Base-by-base conservation (phyloP, 2,329 filamentous ascomycete species). In the Geosmithia putterillii region DNA sequence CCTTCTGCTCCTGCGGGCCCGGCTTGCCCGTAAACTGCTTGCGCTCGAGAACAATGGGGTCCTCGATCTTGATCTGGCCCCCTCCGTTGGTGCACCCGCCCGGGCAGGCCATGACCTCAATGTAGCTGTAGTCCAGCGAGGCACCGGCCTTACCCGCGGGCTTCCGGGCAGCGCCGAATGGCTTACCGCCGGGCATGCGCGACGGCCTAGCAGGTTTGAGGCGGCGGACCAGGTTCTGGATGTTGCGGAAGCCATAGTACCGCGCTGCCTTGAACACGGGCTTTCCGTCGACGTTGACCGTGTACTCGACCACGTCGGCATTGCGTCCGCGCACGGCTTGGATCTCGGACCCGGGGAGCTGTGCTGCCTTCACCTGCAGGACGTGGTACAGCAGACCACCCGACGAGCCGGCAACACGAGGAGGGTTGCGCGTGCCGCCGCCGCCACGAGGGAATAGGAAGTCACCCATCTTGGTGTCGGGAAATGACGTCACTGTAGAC, bases 51-150 rank as follows among this genome's bases (percentile, higher is more conserved):
- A 81, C 63, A 12, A 78, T 65, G 7, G 84, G 77, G 58, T 96
- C 92, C 43, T 87, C 85, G 21, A 86, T 77, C 57, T 95, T 95
- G 58, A 98, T 81, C 66, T 98, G 92, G 1, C 92, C 92, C 34
- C 92, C 92, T 2, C 92, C 92, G 54, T 98, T 98, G 44, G 92
- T 98, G 65, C 92, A 98, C 3, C 92, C 92, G n/a, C 92, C 92
- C 0, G 92, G 92, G 61, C 92, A 98, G 14, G 92, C 92, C 92
- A 98, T 98, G 46, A 98, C 92, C 64, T 98, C 92, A 22, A 96
- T 85, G 62, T 94, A 96, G n/a, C 83, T 75, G 59, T 89, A 89
- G 32, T 95, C 86, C 7, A 75, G 62, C 17, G 60, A 55, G 17
- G 61, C 58, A 54, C 52, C 74, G 74, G 7, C 65, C 74, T 32